Evolutionary conservation across 2,329 filamentous ascomycete species (phyloP), one percentile per base, ranked within the genome.

Genomic region (Sphaerulina musiva): DNA sequence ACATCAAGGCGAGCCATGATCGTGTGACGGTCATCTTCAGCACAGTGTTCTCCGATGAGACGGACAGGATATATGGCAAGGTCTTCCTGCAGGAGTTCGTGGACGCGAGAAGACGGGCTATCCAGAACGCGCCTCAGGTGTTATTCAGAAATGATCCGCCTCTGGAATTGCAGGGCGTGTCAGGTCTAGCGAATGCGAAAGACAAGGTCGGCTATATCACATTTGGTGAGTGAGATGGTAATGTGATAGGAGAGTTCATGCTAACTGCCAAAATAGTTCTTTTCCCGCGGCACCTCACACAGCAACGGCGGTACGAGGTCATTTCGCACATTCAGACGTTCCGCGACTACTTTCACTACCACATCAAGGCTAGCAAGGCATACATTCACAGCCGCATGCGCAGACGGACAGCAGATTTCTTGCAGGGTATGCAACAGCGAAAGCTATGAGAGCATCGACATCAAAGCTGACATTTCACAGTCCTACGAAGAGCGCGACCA

Each of bases 291-390:
- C 95, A 99, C 73, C 79, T 99, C 62, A 92, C 90, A 11, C 83
- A 84, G 11, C 89, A 96, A 73, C 83, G 90, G 69, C 89, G 95
- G 76, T 86, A 88, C 57, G 91, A 96, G 62, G 91, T 95, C 70
- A 98, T 99, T 64, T 96, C 91, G 48, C 95, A 98, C 72, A 97
- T 99, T 66, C 95, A 99, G 75, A 99, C 93, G 11, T 98, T 98
- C 87, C 88, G 93, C 63, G 93, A 98, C 70, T 98, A 98, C 74
- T 98, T 99, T 80, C 93, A 99, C 74, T 99, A 99, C 73, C 93
- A 98, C 74, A 98, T 98, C 76, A 98, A 98, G 76, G 95, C 93
- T 31, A 96, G 91, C 59, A 98, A 98, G 79, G 93, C 95, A 50
- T 98, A 96, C 69, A 98, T 98, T 62, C 93, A 98, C 79, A 95